A percentile compares a stretch with the other conserved stretches of the same genome.
phyloP scores from a whole-genome alignment of 352 stramenopile genomes.

The Phytophthora rubi region DNA sequence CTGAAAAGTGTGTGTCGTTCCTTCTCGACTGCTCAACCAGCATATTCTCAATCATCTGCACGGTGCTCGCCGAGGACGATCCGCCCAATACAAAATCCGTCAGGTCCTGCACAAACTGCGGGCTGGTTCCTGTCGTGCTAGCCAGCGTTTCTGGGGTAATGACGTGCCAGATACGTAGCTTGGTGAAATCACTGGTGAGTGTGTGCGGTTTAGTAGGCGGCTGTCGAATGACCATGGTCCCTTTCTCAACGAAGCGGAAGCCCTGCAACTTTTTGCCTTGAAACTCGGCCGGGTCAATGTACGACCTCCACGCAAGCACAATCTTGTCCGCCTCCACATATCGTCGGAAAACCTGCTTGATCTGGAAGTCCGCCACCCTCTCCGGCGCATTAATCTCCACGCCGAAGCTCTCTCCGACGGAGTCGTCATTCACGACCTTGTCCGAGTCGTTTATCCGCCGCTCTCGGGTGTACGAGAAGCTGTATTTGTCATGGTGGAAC shows the following conservation, averaged over 20 bases:
- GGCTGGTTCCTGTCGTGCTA: slow-evolving; percentile 22
- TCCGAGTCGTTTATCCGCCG: slow-evolving; percentile 13
- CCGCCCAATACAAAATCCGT: slow-evolving; percentile 54
- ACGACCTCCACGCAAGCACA: slow-evolving; percentile 71
- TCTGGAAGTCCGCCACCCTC: slow-evolving; percentile 55
- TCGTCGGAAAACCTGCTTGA: slow-evolving; percentile 67
- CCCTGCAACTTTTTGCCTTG: slow-evolving; percentile 48
- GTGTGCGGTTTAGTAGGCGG: slow-evolving; percentile 27
- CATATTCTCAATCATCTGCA: slow-evolving; percentile 68
- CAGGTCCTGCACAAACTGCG: slow-evolving; percentile 42
- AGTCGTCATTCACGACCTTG: slow-evolving; percentile 43
- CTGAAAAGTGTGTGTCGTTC: slow-evolving; percentile 14
- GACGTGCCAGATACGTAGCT: slow-evolving; percentile 57
- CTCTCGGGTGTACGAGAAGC: slow-evolving; percentile 38
- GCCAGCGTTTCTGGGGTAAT: slow-evolving; percentile 46
- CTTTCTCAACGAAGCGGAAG: slow-evolving; percentile 68
- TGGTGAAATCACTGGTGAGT: slow-evolving; percentile 28
- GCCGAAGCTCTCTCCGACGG: slow-evolving; percentile 66
- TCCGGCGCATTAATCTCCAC: slow-evolving; percentile 58
- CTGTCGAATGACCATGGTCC: slow-evolving; percentile 61
- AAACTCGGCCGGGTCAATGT: slow-evolving; percentile 67
- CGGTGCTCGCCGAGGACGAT: slow-evolving; percentile 41
- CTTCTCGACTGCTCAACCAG: slow-evolving; percentile 41
- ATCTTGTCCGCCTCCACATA: slow-evolving; percentile 65
- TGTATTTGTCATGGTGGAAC: slow-evolving; percentile 47